These are phyloP conservation scores for Candida namnaoensis DNA, from an alignment of 805 yeast species.

Conservation along the genomic window DNA sequence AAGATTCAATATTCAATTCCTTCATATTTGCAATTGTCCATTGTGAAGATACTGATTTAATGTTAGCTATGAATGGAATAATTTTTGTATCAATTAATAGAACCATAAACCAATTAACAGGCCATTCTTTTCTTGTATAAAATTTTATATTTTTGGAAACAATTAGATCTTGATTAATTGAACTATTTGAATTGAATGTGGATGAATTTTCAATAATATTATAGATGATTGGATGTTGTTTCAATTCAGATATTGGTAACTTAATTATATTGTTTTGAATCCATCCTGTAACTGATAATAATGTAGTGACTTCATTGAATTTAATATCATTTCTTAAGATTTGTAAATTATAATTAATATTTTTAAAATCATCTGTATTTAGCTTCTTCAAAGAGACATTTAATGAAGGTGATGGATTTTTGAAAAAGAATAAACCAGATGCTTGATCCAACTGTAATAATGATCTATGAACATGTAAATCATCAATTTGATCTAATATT, in stretches of 20 bases:
- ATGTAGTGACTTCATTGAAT: slow-evolving; percentile 38
- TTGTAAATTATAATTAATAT: slow-evolving; percentile 13
- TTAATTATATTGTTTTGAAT: slow-evolving; percentile 45
- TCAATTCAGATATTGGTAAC: slow-evolving; percentile 38
- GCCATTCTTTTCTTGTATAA: slow-evolving; percentile 26
- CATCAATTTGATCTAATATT: slow-evolving; percentile 23
- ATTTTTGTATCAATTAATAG: slow-evolving; percentile 20
- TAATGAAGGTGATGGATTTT: slow-evolving; percentile 30
- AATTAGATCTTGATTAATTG: background rate
- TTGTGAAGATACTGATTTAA: slow-evolving; percentile 11
- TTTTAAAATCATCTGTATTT: slow-evolving; percentile 16
- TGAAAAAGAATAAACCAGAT: slow-evolving; percentile 33
- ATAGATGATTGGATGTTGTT: slow-evolving; percentile 13
- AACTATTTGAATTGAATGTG: too few species aligned
- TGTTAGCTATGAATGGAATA: slow-evolving; percentile 25
- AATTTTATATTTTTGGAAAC: slow-evolving; percentile 23
- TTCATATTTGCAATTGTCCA: slow-evolving; percentile 9
- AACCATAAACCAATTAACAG: slow-evolving; percentile 28
- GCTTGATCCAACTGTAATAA: slow-evolving; percentile 18
- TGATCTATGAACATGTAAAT: slow-evolving; percentile 19
- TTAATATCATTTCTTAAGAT: slow-evolving; percentile 10
- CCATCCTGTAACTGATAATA: slow-evolving; percentile 66
- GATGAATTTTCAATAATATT: background rate
- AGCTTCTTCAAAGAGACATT: slow-evolving; percentile 14
- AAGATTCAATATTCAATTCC: slow-evolving; percentile 8